Conservation (phyloP, 176 grass and related monocot species). For the Triticum dicoccoides region DNA sequence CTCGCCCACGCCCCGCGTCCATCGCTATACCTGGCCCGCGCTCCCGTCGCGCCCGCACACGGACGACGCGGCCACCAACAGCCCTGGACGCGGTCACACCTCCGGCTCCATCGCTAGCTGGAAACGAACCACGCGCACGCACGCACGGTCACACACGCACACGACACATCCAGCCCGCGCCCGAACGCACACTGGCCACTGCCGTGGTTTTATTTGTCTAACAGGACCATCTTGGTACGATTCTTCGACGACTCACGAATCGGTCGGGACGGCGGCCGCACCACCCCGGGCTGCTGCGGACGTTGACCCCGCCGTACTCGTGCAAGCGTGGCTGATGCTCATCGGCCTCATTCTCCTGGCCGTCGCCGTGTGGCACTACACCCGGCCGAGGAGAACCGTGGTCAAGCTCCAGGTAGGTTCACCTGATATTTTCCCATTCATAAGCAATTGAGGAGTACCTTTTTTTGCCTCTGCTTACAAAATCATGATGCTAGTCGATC, state of each 20-base stretch:
- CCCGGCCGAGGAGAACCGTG: conserved; percentile 14
- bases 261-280: conserved; percentile 10
- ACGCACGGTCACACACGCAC: too few relatives aligned
- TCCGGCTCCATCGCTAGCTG: too few relatives aligned
- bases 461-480: not conserved
- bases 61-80: too few relatives aligned
- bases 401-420: conserved; percentile 31
- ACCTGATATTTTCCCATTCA: not conserved
- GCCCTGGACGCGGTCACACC: too few relatives aligned
- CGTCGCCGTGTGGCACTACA: conserved; percentile 5
- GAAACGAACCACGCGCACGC: too few relatives aligned
- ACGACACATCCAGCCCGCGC: too few relatives aligned
- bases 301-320: not conserved
- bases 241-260: not conserved
- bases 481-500: not conserved
- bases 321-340: not conserved
- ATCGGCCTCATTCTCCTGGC: not conserved
- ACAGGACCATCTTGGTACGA: not conserved
- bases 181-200: too few relatives aligned
- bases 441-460: not conserved
- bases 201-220: too few relatives aligned
- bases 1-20: too few relatives aligned
- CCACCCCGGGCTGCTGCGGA: not conserved
- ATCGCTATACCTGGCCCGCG: too few relatives aligned
- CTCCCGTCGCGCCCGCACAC: too few relatives aligned